Evolutionary conservation across 2,329 filamentous ascomycete genomes (phyloP), one percentile per base, ranked within the genome.

Genomic region (Claviceps capensis): DNA sequence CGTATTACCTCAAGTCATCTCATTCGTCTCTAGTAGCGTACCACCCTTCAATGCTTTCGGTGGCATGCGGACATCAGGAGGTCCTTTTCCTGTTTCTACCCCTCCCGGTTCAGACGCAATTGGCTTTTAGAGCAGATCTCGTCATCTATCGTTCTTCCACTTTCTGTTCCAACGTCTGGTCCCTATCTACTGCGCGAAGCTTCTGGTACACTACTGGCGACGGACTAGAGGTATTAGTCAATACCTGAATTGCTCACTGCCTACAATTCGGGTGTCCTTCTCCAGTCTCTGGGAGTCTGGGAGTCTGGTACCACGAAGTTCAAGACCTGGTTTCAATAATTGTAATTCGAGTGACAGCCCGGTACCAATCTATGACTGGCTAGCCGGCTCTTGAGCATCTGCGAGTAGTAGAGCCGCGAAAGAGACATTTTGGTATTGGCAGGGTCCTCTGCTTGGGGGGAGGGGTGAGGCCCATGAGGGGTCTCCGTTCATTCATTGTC

Each of bases 321-420:
- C 41, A 36, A 44, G 11, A 37, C 19, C 16, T 23, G 19, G 48
- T 26, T 38, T 23, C 34, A 37, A 23, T 46, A 34, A 34, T 46
- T 46, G n/a, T 45, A 45, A n/a, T 34, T 34, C 30, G 9, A 34
- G 19, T 46, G 43, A 51, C 49, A 37, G 49, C 41, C 42, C 43
- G 36, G 30, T 36, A 14, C 42, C 49, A 43, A 51, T 36, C 49
- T 51, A 43, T 47, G n/a, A 51, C 43, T 51, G 49, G 43, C 34
- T 30, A 30, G 49, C 43, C 42, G 37, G 37, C 36, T 41, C 23
- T 41, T 41, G 49, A 43, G 9, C 19, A 22, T 49, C 56, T 48
- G 52, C 57, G 57, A 59, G 58, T 57, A 55, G 55, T 42, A 58
- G 56, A 50, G 50, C 56, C 50, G 54, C 52, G 54, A 55, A 50